Evolutionary conservation across 2,329 filamentous ascomycete genomes (phyloP).

Genomic region (Rhexocercosporidium sp.): DNA sequence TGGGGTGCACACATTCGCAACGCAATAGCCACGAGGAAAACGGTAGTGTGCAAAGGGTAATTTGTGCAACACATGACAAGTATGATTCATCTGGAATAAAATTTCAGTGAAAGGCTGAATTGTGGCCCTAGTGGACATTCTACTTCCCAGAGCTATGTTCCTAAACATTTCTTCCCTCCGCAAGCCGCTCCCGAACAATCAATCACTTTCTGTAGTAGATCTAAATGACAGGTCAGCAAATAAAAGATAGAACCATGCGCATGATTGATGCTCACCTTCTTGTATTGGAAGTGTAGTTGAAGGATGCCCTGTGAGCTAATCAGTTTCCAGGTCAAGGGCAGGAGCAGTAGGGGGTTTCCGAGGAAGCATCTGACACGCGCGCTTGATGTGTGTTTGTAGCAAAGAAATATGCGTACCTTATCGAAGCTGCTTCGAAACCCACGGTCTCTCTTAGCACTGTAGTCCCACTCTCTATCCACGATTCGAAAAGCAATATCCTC

Average conservation of each 20-base stretch:
- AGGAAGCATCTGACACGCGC: constrained; percentile 16
- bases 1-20: constrained; percentile 6
- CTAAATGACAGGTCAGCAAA: constrained; percentile 41
- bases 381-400: constrained; percentile 18
- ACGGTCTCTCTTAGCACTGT: constrained; percentile 91
- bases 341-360: neutral
- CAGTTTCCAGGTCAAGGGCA: constrained; percentile 40
- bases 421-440: constrained; percentile 98
- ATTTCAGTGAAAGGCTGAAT: constrained; percentile 34
- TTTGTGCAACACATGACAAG: constrained; percentile 31
- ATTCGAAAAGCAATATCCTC: constrained; percentile 97
- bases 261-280: constrained; percentile 69
- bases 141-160: constrained; percentile 30
- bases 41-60: constrained; percentile 17
- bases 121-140: constrained; percentile 30
- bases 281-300: constrained; percentile 98
- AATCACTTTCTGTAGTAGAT: constrained; percentile 62
- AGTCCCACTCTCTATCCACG: constrained; percentile 99
- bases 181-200: constrained; percentile 28
- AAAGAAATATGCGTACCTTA: constrained; percentile 68
- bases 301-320: constrained; percentile 74
- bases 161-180: constrained; percentile 6
- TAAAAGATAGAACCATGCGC: constrained; percentile 8
- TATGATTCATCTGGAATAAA: constrained; percentile 30
- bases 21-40: constrained; percentile 2